Base-by-base conservation (phyloP, 2,329 filamentous ascomycete species). In the Fusarium concolor region DNA sequence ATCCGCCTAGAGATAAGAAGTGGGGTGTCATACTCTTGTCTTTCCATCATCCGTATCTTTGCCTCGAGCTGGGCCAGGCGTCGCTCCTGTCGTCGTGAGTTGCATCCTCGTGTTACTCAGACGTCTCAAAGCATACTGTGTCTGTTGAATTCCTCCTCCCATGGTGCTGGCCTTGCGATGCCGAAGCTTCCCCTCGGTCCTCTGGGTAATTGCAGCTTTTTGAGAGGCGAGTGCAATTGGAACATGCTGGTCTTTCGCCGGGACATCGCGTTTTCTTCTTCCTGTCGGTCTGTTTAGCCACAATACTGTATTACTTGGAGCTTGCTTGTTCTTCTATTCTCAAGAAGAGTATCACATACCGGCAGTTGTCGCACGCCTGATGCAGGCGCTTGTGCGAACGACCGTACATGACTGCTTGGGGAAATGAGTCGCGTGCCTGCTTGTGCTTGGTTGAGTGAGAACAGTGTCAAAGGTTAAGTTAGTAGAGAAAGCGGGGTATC, bases 251-350 rank as follows among this genome's bases (percentile, higher is more conserved):
- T 14, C 52, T 49, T 12, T 55, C 52, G 4, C 52, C 52, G 4
- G 52, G 52, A 49, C 52, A 55, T 4, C 52, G 52, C 6, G 52
- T 49, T 11, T 55, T 55, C 24, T 55, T 55, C 26, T 17, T 55
- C 12, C 52, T 55, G 28, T 3, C 17, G 4, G 26, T 9, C 7
- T 3, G 7, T 10, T 26, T 26, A 26, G 26, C 26, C 26, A 26
- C 3, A 26, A 10, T 9, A 26, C 26, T 10, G 5, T 26, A 26
- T 26, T 26, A 26, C 9, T 7, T 26, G 26, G 8, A 6, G 8
- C 22, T 24, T 24, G 22, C 22, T 6, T 24, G 6, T 24, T 24
- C 22, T 24, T 26, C 26, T 7, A 26, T 9, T 6, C 26, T 7
- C 26, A 26, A 26, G 9, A 7, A 26, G 9, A 9, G 26, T 9